A percentile compares a stretch with the other conserved stretches of the same genome.
phyloP scores from a whole-genome alignment of 2,329 filamentous ascomycete genomes.

The Dichotomopilus funicola region DNA sequence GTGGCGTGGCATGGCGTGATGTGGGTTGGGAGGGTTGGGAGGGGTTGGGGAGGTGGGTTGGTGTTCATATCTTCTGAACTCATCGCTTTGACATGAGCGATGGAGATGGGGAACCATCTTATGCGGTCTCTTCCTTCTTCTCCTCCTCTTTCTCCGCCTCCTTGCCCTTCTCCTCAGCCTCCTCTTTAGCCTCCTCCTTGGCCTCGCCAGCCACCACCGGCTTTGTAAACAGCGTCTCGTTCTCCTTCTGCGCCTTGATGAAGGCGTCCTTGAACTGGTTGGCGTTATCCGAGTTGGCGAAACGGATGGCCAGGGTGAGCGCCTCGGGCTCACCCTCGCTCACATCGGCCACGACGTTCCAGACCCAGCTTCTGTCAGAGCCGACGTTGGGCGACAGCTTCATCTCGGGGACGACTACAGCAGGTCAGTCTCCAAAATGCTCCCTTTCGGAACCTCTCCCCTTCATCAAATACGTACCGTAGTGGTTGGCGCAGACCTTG shows the following conservation, averaged over 20 bases:
- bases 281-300: constrained; percentile 96
- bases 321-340: constrained; percentile 97
- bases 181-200: constrained; percentile 25
- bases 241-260: constrained; percentile 93
- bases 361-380: constrained; percentile 97
- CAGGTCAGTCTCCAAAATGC: constrained; percentile 1
- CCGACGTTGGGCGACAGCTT: constrained; percentile 97
- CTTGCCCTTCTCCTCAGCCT: constrained; percentile 20
- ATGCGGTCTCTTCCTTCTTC: constrained; percentile 23
- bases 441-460: too few relatives aligned
- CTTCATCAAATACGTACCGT: constrained; percentile 57
- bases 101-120: constrained; percentile 9
- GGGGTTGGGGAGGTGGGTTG: background rate
- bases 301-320: constrained; percentile 91
- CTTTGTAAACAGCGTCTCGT: constrained; percentile 74
- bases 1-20: background rate
- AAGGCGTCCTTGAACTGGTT: constrained; percentile 97
- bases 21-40: background rate
- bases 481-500: constrained; percentile 99
- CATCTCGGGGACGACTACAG: constrained; percentile 89
- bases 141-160: constrained; percentile 21
- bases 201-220: constrained; percentile 27
- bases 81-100: constrained; percentile 5
- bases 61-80: constrained; percentile 19
- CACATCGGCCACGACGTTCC: constrained; percentile 96